Evolutionary conservation across 306 rosid genomes (phyloP), one percentile per base, ranked within the genome.

Genomic region (Psophocarpus tetragonolobus): DNA sequence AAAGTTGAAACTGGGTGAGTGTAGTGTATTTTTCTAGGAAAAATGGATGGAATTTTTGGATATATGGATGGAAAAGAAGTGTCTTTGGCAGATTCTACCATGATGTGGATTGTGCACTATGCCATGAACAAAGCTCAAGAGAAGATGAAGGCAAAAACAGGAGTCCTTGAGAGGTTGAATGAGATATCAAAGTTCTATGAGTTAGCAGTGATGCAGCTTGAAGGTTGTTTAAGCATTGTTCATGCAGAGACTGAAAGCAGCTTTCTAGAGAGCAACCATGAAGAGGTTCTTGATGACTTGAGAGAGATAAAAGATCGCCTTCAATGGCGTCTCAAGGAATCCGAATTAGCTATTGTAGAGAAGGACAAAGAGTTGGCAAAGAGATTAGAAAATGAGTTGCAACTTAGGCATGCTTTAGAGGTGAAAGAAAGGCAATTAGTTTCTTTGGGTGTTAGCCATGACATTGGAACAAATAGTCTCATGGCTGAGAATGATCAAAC

Each of bases 101-200:
- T 92, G 97, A 91, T 95, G 97, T 73, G 85, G 78, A 92, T 95
- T 0, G 96, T 91, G 53, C 94, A 92, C 44, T 66, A 66, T 18
- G 96, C 94, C 4, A 95, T 91, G 97, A 90, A 95, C 80, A 88
- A 75, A 82, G 97, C 97, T 39, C 97, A 92, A 57, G 93, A 81
- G 61, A 89, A 77, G 53, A 88, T 92, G 86, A 91, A 88, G 60
- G 78, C 81, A 1, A 87, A 88, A 78, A 92, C 87, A 41, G 97
- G 97, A 0, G 84, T 88, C 17, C 70, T 91, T 0, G 91, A 95
- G 82, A 80, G 91, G 3, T 81, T 95, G 83, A 90, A 91, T 68
- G 97, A 85, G 87, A 91, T 91, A 33, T 95, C 94, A 5, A 95
- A 88, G 56, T 95, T 95, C 58, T 92, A 95, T 44, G 97, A 92